Evolutionary conservation across 345 rosid genomes (phyloP).

Genomic region (Anastatica hierochuntica): DNA sequence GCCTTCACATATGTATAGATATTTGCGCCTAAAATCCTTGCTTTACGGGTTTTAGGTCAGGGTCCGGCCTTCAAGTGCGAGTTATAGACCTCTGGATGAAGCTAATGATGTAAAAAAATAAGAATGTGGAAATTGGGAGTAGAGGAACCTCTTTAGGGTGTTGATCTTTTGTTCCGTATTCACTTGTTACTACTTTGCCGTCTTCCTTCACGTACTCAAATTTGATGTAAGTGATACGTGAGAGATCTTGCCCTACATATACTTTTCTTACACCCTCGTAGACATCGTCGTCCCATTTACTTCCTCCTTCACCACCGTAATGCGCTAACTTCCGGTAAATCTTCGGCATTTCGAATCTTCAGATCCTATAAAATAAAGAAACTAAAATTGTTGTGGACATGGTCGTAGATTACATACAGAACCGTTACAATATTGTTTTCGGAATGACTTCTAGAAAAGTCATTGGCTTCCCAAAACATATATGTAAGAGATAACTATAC

Average conservation of each 20-base stretch:
- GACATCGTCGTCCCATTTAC: constrained; percentile 22
- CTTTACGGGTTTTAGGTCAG: too few species aligned
- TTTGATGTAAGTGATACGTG: constrained; percentile 15
- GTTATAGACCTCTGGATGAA: too few species aligned
- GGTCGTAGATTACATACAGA: neutral
- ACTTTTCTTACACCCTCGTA: constrained; percentile 21
- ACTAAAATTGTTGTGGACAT: neutral
- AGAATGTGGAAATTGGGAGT: neutral
- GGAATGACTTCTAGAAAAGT: neutral
- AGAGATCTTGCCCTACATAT: constrained; percentile 10
- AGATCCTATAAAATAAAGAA: neutral
- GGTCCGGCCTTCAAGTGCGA: too few species aligned
- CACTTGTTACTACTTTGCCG: constrained; percentile 16
- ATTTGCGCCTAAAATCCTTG: too few species aligned
- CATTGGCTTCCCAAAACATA: neutral
- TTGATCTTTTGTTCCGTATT: constrained; percentile 12
- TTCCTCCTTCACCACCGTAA: constrained; percentile 18
- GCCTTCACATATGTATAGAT: too few species aligned
- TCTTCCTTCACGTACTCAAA: constrained; percentile 17
- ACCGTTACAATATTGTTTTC: neutral
- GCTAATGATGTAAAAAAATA: too few species aligned
- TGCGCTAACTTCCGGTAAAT: constrained; percentile 1
- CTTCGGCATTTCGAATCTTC: neutral
- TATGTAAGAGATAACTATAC: neutral
- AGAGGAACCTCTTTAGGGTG: constrained; percentile 11